phyloP scores from a whole-genome alignment of 768 basidiomycete species.

The Paxillus ammoniavirescens region DNA sequence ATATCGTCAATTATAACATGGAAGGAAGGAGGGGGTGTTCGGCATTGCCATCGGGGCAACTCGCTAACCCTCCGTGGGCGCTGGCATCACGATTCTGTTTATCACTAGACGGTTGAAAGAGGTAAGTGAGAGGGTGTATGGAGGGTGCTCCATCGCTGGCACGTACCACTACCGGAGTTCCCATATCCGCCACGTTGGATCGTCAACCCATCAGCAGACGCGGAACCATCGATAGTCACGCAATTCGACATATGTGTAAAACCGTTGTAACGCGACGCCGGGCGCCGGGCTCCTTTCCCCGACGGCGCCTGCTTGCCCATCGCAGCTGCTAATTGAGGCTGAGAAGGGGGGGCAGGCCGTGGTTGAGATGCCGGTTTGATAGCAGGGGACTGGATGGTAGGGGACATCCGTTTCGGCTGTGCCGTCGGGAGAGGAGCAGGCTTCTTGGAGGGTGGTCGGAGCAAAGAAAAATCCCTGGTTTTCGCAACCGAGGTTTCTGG shows the following conservation, averaged over 20 bases:
- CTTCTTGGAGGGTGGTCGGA: not conserved
- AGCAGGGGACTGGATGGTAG: not conserved
- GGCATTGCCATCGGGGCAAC: too few species aligned
- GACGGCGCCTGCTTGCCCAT: not conserved
- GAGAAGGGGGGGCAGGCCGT: too few species aligned
- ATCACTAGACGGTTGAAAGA: slow-evolving; percentile 4
- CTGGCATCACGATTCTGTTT: not conserved
- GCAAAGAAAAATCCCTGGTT: not conserved
- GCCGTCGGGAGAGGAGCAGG: not conserved
- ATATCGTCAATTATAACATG: too few species aligned
- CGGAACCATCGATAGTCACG: not conserved
- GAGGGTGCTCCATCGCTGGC: not conserved
- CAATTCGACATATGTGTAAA: slow-evolving; percentile 1
- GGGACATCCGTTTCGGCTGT: not conserved
- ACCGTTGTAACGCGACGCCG: too few species aligned
- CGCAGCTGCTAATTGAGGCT: not conserved
- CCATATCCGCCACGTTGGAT: slow-evolving; percentile 5
- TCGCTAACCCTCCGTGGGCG: too few species aligned
- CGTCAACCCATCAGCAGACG: slow-evolving; percentile 4
- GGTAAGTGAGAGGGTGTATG: not conserved
- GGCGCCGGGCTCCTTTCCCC: not conserved
- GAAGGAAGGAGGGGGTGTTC: too few species aligned
- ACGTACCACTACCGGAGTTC: slow-evolving; percentile 14
- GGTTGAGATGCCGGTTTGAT: too few species aligned
- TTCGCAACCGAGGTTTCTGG: not conserved